Conservation (phyloP, 345 rosid species). For the Melastoma malabathricum region DNA sequence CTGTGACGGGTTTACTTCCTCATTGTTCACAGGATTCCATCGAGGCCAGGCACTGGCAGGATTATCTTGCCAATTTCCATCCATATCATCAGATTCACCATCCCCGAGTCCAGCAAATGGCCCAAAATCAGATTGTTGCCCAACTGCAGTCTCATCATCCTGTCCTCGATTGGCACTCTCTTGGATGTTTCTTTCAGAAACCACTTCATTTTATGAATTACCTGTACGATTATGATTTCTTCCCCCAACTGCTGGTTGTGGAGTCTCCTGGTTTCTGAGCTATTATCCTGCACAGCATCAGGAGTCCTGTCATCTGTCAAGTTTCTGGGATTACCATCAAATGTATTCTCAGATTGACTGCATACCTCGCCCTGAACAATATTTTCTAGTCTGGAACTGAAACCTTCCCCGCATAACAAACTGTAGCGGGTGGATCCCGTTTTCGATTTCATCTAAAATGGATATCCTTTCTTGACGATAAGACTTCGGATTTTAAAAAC, state of each 20-base stretch:
- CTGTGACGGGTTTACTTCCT: conserved; percentile 36
- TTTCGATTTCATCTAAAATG: too few relatives aligned
- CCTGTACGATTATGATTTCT: conserved; percentile 14
- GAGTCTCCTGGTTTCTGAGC: conserved; percentile 26
- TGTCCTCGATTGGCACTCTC: too few relatives aligned
- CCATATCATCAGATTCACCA: conserved; percentile 35
- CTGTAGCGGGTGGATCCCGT: too few relatives aligned
- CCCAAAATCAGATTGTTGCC: conserved; percentile 31
- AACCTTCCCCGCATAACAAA: conserved; percentile 92
- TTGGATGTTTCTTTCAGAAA: too few relatives aligned
- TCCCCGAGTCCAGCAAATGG: conserved; percentile 35
- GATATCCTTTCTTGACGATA: too few relatives aligned
- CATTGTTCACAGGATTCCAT: conserved; percentile 30
- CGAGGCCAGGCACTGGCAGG: conserved; percentile 39
- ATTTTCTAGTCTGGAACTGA: conserved; percentile 65
- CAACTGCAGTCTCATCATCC: conserved; percentile 31
- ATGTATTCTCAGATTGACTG: conserved; percentile 32
- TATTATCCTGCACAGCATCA: conserved; percentile 28
- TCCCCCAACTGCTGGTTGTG: conserved; percentile 32
- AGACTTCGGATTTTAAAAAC: too few relatives aligned
- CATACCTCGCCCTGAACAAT: conserved; percentile 53
- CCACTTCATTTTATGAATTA: too few relatives aligned
- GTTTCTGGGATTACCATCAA: conserved; percentile 27
- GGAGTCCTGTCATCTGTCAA: conserved; percentile 24
- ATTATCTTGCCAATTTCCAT: conserved; percentile 41